A percentile compares a stretch with the other conserved stretches of the same genome.
These are phyloP conservation scores for Hemisphaericaspora xylofermentans DNA, from an alignment of 1,139 yeast species.

Conservation along the genomic window DNA sequence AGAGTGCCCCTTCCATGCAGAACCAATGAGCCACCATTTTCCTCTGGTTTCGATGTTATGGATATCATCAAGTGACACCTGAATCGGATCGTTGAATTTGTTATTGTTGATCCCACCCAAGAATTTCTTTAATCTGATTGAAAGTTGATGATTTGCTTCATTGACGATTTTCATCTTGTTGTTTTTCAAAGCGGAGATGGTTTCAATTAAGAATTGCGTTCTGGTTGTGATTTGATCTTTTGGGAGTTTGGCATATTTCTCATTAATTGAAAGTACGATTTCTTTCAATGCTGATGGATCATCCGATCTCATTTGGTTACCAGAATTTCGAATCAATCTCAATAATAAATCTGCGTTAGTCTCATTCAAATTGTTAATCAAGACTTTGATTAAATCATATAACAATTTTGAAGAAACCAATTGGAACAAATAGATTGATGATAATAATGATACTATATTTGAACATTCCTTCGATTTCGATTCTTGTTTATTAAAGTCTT, in stretches of 20 bases:
- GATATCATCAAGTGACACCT: conserved; percentile 82
- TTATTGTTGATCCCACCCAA: conserved; percentile 51
- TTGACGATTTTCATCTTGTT: conserved; percentile 64
- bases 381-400: conserved; percentile 67
- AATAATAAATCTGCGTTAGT: conserved; percentile 74
- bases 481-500: conserved; percentile 28
- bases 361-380: conserved; percentile 63
- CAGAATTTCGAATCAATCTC: conserved; percentile 70
- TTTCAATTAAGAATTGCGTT: conserved; percentile 79
- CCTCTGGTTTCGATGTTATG: conserved; percentile 74
- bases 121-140: conserved; percentile 65
- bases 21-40: conserved; percentile 98
- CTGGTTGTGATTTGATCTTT: conserved; percentile 52
- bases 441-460: conserved; percentile 70
- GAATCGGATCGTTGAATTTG: conserved; percentile 68
- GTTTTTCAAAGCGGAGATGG: conserved; percentile 81
- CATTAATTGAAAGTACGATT: conserved; percentile 61
- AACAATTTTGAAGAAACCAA: conserved; percentile 70
- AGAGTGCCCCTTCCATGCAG: conserved; percentile 83
- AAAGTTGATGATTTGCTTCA: conserved; percentile 49
- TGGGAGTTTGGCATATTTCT: conserved; percentile 36
- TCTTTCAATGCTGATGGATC: conserved; percentile 86
- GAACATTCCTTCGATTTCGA: conserved; percentile 55
- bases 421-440: conserved; percentile 67
- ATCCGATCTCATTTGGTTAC: conserved; percentile 83